Base-by-base conservation (phyloP, 768 basidiomycete genomes). In the Calocybe indica region DNA sequence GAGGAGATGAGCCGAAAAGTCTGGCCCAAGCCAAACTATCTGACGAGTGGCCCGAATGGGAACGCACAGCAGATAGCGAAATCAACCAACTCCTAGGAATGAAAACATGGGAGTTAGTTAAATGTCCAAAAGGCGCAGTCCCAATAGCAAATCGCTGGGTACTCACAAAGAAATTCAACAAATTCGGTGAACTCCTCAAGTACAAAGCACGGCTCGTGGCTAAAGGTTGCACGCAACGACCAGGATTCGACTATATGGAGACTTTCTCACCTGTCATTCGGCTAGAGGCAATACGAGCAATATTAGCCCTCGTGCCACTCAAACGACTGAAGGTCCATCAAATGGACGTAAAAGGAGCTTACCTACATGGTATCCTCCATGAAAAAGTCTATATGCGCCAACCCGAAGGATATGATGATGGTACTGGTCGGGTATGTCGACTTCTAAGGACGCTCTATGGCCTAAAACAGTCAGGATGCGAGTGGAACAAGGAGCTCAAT, bases 401-500 rank as follows among this genome's bases (percentile, higher is more conserved):
- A 3, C 56, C 60, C 3, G 55, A 56, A 0, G 63, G 66, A 0
- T 71, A 63, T 39, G 34, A 56, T 0, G 62, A 66, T 30, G 47
- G 63, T 8, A 56, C 61, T 42, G 52, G 47, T 22, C 32, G 40
- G 9, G 57, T 66, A 8, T 59, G 60, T 29, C 38, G 38, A 3
- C 57, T 72, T 0, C 41, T 47, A 1, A 51, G 57, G 12, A 54
- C 61, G 0, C 48, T 76, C 3, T 77, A 76, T 43, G 66, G 75
- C 0, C 61, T 74, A 4, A 61, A 63, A 36, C 63, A 65, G 37
- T 50, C 64, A 5, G 56, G 61, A 5, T 51, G 55, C n/a, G 52
- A 56, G 1, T 67, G 61, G 64, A 61, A 66, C 49, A 34, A 53
- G 1, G 53, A 62, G 29, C 51, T 62, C 7, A 52, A 62, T 31